phyloP scores from a whole-genome alignment of 2,329 filamentous ascomycete genomes.

The Aspergillus sp. region DNA sequence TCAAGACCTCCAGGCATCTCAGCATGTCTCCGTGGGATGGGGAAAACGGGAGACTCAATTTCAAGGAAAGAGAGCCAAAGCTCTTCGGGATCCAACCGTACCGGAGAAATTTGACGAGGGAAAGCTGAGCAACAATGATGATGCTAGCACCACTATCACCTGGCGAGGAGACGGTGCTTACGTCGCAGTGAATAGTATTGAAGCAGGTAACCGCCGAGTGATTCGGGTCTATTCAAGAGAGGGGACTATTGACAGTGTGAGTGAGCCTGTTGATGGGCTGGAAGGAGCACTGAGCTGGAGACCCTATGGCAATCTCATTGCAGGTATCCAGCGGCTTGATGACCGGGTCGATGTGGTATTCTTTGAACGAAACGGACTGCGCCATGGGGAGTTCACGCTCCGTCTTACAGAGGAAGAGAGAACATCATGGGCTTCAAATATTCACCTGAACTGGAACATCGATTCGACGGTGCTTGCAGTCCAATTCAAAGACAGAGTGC shows the following conservation, averaged over 20 bases:
- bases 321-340: constrained; percentile 70
- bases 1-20: constrained; percentile 81
- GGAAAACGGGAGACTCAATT: constrained; percentile 98
- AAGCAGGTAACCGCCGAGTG: constrained; percentile 64
- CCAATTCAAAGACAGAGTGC: constrained; percentile 67
- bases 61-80: constrained; percentile 81
- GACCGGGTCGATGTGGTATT: constrained; percentile 79
- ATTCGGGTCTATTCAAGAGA: constrained; percentile 89
- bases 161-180: constrained; percentile 95
- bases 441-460: constrained; percentile 77
- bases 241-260: constrained; percentile 85
- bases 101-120: constrained; percentile 89
- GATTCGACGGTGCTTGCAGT: constrained; percentile 90
- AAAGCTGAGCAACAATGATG: constrained; percentile 67
- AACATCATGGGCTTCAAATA: constrained; percentile 50
- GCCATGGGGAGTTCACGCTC: constrained; percentile 91
- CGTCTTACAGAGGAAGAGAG: constrained; percentile 59
- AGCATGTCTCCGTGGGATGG: constrained; percentile 95
- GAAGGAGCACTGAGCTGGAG: constrained; percentile 86
- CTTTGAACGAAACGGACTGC: constrained; percentile 93
- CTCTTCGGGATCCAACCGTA: constrained; percentile 86
- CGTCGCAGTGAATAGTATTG: constrained; percentile 79
- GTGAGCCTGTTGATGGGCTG: constrained; percentile 90
- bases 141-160: constrained; percentile 67
- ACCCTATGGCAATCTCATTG: constrained; percentile 83